phyloP scores from a whole-genome alignment of 2,329 filamentous ascomycete species.

The Periconia digitata region DNA sequence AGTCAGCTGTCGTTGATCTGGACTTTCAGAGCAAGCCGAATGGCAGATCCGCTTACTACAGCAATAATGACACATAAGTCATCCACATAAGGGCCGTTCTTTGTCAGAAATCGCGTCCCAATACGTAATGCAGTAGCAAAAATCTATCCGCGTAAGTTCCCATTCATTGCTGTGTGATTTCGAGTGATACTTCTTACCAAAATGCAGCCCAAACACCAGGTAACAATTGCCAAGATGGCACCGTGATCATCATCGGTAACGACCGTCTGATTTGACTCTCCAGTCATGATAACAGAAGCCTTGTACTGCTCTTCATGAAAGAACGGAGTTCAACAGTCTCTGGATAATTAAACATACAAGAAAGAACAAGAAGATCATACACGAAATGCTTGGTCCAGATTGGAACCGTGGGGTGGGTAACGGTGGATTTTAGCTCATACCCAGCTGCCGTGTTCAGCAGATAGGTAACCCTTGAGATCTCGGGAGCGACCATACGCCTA shows the following conservation, averaged over 20 bases:
- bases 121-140: constrained; percentile 20
- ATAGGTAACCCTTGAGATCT: neutral
- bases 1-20: neutral
- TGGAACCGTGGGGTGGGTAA: neutral
- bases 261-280: constrained; percentile 8
- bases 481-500: neutral
- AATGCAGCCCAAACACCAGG: constrained; percentile 28
- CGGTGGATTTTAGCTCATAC: neutral
- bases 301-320: neutral
- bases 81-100: constrained; percentile 15
- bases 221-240: constrained; percentile 26
- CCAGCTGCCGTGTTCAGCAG: neutral
- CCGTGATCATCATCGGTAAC: constrained; percentile 28
- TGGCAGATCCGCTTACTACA: constrained; percentile 12
- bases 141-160: constrained; percentile 15
- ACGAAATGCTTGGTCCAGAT: neutral
- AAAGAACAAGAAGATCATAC: neutral
- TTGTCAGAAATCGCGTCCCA: constrained; percentile 17
- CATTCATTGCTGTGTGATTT: neutral
- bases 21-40: neutral
- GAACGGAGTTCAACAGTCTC: neutral
- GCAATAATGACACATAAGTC: constrained; percentile 22
- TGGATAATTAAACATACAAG: neutral
- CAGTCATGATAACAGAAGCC: constrained; percentile 1
- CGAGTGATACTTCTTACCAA: constrained; percentile 19